phyloP scores from a whole-genome alignment of 2,329 filamentous ascomycete genomes.

The Cordyceps farinosa region DNA sequence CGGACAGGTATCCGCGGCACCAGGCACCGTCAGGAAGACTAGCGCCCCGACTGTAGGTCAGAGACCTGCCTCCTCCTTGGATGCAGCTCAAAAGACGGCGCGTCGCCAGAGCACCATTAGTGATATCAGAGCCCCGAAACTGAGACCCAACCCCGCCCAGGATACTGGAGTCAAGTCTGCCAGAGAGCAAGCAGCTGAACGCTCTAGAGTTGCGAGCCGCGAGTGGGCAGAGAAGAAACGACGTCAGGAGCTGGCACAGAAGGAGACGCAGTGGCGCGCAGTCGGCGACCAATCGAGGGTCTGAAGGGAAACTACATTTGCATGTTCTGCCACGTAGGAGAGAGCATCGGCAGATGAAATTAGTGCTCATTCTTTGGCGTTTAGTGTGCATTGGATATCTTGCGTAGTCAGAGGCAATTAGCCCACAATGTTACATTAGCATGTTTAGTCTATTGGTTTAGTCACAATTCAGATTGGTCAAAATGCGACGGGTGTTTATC shows the following conservation, averaged over 20 bases:
- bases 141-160: slow-evolving; percentile 48
- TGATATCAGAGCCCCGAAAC: slow-evolving; percentile 41
- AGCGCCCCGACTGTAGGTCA: neutral
- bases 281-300: neutral
- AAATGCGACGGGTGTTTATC: neutral
- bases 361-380: slow-evolving; percentile 3
- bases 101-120: slow-evolving; percentile 18
- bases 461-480: neutral
- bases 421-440: slow-evolving; percentile 17
- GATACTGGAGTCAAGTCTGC: slow-evolving; percentile 53
- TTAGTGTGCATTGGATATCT: slow-evolving; percentile 7
- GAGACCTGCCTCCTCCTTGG: slow-evolving; percentile 3
- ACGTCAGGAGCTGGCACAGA: slow-evolving; percentile 33
- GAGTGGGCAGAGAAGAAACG: slow-evolving; percentile 61
- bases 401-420: slow-evolving; percentile 6
- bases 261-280: neutral
- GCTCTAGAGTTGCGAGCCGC: slow-evolving; percentile 54
- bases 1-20: slow-evolving; percentile 27
- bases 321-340: neutral
- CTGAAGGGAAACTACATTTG: neutral
- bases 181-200: slow-evolving; percentile 58
- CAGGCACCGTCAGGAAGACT: slow-evolving; percentile 20
- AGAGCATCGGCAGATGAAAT: neutral
- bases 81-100: slow-evolving; percentile 7
- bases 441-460: slow-evolving; percentile 11